Evolutionary conservation across 352 stramenopile species (phyloP), one percentile per base, ranked within the genome.

Genomic region (Porosira glacialis): DNA sequence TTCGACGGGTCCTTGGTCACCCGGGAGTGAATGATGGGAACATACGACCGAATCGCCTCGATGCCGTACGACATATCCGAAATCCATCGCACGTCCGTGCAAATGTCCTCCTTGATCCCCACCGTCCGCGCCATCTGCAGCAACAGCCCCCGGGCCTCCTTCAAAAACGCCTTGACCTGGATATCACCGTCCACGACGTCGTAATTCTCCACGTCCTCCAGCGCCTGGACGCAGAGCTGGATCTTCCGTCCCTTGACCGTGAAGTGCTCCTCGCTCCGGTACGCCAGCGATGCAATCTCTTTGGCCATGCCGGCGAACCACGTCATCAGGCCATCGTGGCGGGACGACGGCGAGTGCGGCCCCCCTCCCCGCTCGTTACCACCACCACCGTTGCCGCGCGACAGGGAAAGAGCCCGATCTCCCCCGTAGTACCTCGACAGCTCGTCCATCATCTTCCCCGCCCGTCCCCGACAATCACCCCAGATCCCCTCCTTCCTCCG

Each of bases 171-270:
- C 73, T 97, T 97, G n/a, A 97, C 92, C 43, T 97, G 93, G 27
- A 97, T 65, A 58, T 95, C 95, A 21, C 93, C 95, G 49, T 97
- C 94, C 48, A 98, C 95, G 62, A 96, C 89, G 65, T 98, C 94
- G 80, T 97, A 97, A 67, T 95, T 90, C 71, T 97, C 94, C n/a
- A 97, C 93, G 53, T 97, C 93, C 19, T 93, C 89, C 51, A 98
- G 78, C 0, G 93, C 94, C 71, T 95, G 85, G 48, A 97, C 95
- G 7, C 97, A 80, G 2, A 93, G 90, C 75, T 97, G 96, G 75
- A 97, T 97, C 51, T 93, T 93, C 6, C 94, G 88, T 4, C 94
- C 94, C 39, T 93, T 93, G 45, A 97, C 93, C n/a, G 96, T 89
- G 59, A 96, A 92, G 27, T 89, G 81, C 68, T 97, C 90, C 6